Conservation (phyloP, 2,329 filamentous ascomycete genomes). For the Tolypocladium ovalisporum region DNA sequence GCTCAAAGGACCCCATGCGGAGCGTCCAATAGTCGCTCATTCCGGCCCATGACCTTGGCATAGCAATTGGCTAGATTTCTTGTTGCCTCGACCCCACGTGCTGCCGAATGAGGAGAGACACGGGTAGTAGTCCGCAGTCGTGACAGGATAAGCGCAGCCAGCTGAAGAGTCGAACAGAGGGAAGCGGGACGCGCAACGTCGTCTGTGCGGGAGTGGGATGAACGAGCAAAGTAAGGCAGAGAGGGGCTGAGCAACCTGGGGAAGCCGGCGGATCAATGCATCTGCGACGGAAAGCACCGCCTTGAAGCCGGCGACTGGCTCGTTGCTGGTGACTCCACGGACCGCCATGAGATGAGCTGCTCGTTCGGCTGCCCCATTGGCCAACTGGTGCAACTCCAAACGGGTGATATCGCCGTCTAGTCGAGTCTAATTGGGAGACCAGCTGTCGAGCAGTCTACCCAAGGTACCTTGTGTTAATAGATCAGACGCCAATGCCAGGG, state of each 20-base stretch:
- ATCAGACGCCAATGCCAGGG: not conserved
- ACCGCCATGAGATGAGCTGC: not conserved
- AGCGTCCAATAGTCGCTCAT: not conserved
- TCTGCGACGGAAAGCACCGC: no score
- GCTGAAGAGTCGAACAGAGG: not conserved
- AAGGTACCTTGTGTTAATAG: no score
- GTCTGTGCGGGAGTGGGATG: no score
- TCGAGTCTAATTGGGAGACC: not conserved
- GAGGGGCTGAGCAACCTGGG: not conserved
- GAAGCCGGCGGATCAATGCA: not conserved
- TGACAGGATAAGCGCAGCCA: not conserved
- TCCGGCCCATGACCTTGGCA: not conserved
- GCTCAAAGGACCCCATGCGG: not conserved
- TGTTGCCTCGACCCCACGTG: not conserved
- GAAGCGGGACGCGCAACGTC: no score
- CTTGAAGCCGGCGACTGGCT: not conserved
- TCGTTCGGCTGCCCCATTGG: not conserved
- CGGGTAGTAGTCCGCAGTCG: no score
- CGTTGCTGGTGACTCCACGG: not conserved
- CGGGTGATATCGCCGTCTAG: not conserved
- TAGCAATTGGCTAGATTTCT: not conserved
- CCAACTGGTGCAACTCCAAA: not conserved
- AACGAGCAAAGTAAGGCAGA: not conserved
- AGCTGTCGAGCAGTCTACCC: not conserved
- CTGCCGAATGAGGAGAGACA: not conserved